These are phyloP conservation scores for Claviceps quebecensis DNA, from an alignment of 2,329 filamentous ascomycete genomes.

Conservation along the genomic window DNA sequence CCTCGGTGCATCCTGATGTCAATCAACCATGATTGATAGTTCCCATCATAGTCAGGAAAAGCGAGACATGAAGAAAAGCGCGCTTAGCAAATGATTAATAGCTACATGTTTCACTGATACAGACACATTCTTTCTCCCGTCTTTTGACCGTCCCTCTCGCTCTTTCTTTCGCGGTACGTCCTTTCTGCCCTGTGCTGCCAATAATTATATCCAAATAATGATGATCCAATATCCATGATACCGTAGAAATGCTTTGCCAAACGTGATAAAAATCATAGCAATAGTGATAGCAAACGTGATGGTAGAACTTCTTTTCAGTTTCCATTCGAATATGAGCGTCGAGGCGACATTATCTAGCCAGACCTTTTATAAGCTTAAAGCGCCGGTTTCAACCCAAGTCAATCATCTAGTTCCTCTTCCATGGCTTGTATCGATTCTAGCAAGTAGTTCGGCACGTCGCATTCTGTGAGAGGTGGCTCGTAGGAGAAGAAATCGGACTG, in stretches of 20 bases:
- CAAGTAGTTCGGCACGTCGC: slow-evolving; percentile 6
- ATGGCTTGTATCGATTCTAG: slow-evolving; percentile 2
- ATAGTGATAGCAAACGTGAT: too few relatives aligned
- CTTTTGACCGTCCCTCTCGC: not conserved
- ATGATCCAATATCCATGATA: not conserved
- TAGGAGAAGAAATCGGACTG: not conserved
- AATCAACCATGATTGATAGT: too few relatives aligned
- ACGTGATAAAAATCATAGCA: not conserved
- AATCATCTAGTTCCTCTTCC: slow-evolving; percentile 6
- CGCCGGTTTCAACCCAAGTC: not conserved
- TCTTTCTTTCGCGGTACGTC: not conserved
- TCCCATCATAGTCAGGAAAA: not conserved
- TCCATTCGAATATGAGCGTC: not conserved
- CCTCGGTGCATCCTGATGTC: too few relatives aligned
- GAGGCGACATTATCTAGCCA: not conserved
- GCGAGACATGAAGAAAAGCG: not conserved
- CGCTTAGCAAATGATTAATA: not conserved
- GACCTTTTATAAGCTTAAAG: not conserved
- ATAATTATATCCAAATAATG: not conserved
- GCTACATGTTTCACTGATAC: not conserved
- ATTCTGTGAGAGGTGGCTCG: not conserved
- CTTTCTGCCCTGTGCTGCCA: not conserved
- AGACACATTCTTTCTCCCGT: not conserved
- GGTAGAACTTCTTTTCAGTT: not conserved
- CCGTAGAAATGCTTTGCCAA: not conserved